Percentiles rank a stretch among this genome's conserved stretches.
phyloP scores from a whole-genome alignment of 2,329 filamentous ascomycete species.

The Penicillium oxalicum region DNA sequence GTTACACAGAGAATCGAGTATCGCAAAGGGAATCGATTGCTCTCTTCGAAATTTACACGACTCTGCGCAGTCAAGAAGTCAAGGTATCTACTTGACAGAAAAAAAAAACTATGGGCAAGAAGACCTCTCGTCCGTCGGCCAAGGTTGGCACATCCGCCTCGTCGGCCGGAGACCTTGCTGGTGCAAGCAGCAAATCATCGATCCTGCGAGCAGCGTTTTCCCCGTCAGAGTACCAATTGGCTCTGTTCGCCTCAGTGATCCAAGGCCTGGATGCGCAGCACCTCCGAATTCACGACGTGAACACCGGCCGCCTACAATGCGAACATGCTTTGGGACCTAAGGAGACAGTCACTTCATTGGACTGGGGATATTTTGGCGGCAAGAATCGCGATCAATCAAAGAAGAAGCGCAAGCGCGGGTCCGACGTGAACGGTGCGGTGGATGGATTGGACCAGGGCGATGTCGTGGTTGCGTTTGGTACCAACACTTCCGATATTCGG shows the following conservation, averaged over 20 bases:
- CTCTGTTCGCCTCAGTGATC: slow-evolving; percentile 50
- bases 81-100: slow-evolving; percentile 9
- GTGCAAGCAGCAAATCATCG: slow-evolving; percentile 41
- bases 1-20: neutral
- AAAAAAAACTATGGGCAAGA: slow-evolving; percentile 40
- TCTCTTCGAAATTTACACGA: slow-evolving; percentile 1
- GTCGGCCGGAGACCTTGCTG: slow-evolving; percentile 32
- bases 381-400: slow-evolving; percentile 38
- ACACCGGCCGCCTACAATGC: slow-evolving; percentile 45
- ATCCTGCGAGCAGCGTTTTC: slow-evolving; percentile 47
- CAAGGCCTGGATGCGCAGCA: slow-evolving; percentile 49
- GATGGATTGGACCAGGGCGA: slow-evolving; percentile 34
- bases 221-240: slow-evolving; percentile 46
- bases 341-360: slow-evolving; percentile 44
- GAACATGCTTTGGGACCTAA: slow-evolving; percentile 45
- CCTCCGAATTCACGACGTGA: slow-evolving; percentile 48
- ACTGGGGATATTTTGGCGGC: slow-evolving; percentile 45
- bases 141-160: slow-evolving; percentile 42
- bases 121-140: slow-evolving; percentile 37
- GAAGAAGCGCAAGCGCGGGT: slow-evolving; percentile 48
- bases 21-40: slow-evolving; percentile 2
- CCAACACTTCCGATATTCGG: slow-evolving; percentile 44
- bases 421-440: slow-evolving; percentile 35
- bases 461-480: slow-evolving; percentile 46
- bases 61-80: neutral